Conservation (phyloP, 768 basidiomycete species). For the Boletus sp. region DNA sequence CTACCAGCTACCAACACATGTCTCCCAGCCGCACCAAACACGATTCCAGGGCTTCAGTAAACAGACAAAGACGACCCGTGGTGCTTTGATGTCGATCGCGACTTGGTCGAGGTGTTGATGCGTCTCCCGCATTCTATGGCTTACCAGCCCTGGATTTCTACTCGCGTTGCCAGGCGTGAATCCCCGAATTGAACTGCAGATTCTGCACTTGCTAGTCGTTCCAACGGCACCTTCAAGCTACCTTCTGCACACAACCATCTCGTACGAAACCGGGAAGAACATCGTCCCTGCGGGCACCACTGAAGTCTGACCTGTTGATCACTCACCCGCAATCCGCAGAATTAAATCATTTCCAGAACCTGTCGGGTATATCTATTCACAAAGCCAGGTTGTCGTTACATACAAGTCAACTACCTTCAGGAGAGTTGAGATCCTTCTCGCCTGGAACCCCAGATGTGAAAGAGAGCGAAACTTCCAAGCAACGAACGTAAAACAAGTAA, state of each 20-base stretch:
- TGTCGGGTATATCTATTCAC: not conserved
- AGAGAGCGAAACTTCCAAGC: not conserved
- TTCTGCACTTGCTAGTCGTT: no score
- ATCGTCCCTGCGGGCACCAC: no score
- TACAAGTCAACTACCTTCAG: not conserved
- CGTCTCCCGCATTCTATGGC: not conserved
- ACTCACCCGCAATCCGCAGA: no score
- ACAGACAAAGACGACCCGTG: not conserved
- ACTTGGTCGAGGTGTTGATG: not conserved
- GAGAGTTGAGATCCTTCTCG: not conserved
- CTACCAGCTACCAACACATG: constrained; percentile 1
- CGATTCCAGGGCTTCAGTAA: constrained; percentile 1
- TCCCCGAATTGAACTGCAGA: not conserved
- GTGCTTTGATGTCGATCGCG: not conserved
- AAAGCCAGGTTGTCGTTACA: not conserved
- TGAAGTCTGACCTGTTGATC: no score
- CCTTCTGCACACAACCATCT: no score
- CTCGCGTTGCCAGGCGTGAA: not conserved
- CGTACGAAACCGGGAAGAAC: no score
- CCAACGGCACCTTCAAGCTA: no score
- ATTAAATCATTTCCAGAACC: not conserved
- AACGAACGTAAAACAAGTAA: constrained; percentile 10
- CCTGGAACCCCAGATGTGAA: not conserved
- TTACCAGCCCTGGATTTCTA: not conserved
- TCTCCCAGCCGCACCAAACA: not conserved